Evolutionary conservation across 139 green algal genomes (phyloP), one percentile per base, ranked within the genome.

Genomic region (Coelastrella sp.): DNA sequence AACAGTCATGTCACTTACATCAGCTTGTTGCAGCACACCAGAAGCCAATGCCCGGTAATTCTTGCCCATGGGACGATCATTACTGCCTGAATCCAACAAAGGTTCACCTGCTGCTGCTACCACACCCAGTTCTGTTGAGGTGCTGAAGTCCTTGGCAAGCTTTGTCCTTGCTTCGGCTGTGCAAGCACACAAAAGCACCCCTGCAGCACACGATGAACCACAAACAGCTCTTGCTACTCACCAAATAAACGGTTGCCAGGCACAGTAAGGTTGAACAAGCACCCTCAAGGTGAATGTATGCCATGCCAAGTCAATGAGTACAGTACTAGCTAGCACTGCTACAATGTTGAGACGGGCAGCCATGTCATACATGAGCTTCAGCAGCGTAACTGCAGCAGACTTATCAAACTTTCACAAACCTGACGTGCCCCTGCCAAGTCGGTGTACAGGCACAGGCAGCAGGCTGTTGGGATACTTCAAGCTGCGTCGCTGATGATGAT

Each of bases 391-490:
- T 57, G 11, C 15, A 13, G 11, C 45, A 57, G 15, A 57, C 45
- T 23, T 57, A 57, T 13, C 45, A 57, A 13, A 57, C 11, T 9
- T 13, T 57, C 27, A 17, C 53, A 34, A 41, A 81, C 89, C 89
- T 51, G 80, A 89, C 59, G 89, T 92, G 43, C 89, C 89, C 2
- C 89, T 63, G 0, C 89, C 89, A 53, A 91, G 73, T 0, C 87
- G 71, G 51, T 92, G 89, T 38, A 89, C 81, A 0, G 89, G 89
- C 0, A 84, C 85, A 0, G 89, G 89, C 51, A 83, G 35, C 13
- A 37, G 1, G 48, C 32, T 43, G 63, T 50, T 34, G 62, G 66
- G n/a, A 32, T 41, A 57, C 50, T 35, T 66, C 50, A 34, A 15
- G 35, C 34, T 68, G 53, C 71, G 69, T 25, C 19, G 17, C 51